phyloP scores from a whole-genome alignment of 148 eudicot species.

The Diospyros kaki region DNA sequence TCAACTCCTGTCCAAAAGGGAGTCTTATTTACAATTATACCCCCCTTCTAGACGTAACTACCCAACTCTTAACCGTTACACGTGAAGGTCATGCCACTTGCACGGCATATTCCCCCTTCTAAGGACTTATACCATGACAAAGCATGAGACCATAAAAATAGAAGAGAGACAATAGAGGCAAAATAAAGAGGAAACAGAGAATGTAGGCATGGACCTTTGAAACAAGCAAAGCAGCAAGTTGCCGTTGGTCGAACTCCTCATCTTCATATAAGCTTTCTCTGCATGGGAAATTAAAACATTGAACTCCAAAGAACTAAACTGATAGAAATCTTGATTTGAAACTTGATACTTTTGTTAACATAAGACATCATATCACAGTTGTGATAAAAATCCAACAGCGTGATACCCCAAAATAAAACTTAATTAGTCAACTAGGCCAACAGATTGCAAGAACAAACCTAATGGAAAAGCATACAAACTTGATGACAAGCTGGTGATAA shows the following conservation, averaged over 20 bases:
- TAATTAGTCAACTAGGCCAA: not conserved
- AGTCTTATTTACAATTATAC: too few species aligned
- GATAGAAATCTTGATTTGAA: slow-evolving; percentile 3
- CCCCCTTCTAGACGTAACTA: too few species aligned
- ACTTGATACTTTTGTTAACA: not conserved
- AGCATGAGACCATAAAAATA: not conserved
- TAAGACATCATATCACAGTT: not conserved
- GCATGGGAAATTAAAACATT: slow-evolving; percentile 19
- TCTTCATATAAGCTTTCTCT: slow-evolving; percentile 98
- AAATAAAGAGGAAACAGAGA: not conserved
- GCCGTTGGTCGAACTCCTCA: slow-evolving; percentile 75
- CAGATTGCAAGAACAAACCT: not conserved
- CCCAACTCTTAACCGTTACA: too few species aligned
- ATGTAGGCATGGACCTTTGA: slow-evolving; percentile 54
- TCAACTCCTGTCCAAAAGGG: too few species aligned
- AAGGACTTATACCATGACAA: not conserved
- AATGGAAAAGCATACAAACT: not conserved
- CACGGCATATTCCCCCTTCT: too few species aligned
- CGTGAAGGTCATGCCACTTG: too few species aligned
- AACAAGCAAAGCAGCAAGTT: slow-evolving; percentile 80
- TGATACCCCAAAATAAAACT: not conserved
- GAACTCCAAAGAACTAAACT: not conserved
- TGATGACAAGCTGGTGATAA: not conserved
- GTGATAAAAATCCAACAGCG: not conserved
- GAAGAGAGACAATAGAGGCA: not conserved